Percentiles rank a stretch among this genome's conserved stretches.
These are phyloP conservation scores for Colletotrichum australisinense DNA, from an alignment of 2,329 filamentous ascomycete species.

Conservation along the genomic window DNA sequence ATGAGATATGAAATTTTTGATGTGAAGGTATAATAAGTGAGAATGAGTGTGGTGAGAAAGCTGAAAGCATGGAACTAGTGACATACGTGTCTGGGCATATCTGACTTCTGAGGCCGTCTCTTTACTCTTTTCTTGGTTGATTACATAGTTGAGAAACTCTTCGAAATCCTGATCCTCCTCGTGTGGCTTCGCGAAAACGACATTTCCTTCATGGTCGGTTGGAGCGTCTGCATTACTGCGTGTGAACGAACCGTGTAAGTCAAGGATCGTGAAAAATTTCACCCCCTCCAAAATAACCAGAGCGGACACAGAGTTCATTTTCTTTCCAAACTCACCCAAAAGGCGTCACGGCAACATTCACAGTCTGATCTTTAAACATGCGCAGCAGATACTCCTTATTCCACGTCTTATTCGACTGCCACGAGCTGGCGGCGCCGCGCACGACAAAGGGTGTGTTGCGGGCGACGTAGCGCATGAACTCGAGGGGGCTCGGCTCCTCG, in stretches of 20 bases:
- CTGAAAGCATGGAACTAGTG: background rate
- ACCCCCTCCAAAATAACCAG: background rate
- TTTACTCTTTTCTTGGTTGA: constrained; percentile 45
- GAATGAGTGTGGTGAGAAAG: background rate
- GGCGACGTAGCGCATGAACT: constrained; percentile 83
- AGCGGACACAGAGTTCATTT: too few relatives aligned
- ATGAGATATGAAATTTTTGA: background rate
- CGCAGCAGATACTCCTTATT: constrained; percentile 67
- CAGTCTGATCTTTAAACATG: constrained; percentile 64
- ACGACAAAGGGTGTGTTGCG: constrained; percentile 81
- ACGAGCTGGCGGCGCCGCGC: constrained; percentile 69
- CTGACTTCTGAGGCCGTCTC: constrained; percentile 59
- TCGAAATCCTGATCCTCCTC: constrained; percentile 73
- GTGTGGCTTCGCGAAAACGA: constrained; percentile 77
- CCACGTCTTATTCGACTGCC: constrained; percentile 75
- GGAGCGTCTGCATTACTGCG: constrained; percentile 63
- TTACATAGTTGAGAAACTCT: constrained; percentile 71
- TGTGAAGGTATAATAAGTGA: background rate
- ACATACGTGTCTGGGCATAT: constrained; percentile 79
- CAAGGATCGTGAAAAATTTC: background rate
- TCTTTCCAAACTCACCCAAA: constrained; percentile 61
- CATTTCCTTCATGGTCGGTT: constrained; percentile 49
- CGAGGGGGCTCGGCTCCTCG: constrained; percentile 76
- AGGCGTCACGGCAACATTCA: constrained; percentile 85
- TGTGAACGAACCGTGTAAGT: constrained; percentile 7